Conservation (phyloP, 306 rosid genomes). For the Medicago truncatula region DNA sequence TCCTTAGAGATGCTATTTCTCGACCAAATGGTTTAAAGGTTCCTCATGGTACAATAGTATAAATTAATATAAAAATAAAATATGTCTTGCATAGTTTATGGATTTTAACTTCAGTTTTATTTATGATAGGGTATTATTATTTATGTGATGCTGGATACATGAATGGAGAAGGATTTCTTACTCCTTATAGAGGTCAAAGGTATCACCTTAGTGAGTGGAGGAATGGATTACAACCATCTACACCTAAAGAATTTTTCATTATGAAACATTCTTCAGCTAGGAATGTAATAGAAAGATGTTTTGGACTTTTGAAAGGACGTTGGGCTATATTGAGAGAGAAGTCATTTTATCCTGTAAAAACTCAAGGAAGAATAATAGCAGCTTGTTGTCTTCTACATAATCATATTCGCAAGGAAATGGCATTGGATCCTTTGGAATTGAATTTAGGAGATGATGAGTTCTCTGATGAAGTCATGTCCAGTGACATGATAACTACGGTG, state of each 20-base stretch:
- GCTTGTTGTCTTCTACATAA: not conserved
- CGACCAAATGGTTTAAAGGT: conserved; percentile 1
- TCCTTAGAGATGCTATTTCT: conserved; percentile 5
- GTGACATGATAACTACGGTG: not conserved
- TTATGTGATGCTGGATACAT: not conserved
- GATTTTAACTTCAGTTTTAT: too few relatives aligned
- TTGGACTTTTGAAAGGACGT: conserved; percentile 10
- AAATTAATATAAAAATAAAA: too few relatives aligned
- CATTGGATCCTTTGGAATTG: not conserved
- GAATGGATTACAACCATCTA: not conserved
- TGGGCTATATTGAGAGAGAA: conserved; percentile 2
- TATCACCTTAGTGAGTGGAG: conserved; percentile 1
- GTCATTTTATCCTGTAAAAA: not conserved
- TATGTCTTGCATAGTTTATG: too few relatives aligned
- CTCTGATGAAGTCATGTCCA: not conserved
- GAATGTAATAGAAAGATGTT: conserved; percentile 12
- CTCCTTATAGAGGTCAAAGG: not conserved
- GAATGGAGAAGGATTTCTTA: not conserved
- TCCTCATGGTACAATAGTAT: conserved; percentile 1
- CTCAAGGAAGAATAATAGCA: conserved; percentile 1
- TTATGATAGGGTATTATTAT: too few relatives aligned
- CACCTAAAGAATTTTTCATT: conserved; percentile 3
- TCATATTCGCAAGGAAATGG: too few relatives aligned
- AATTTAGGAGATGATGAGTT: not conserved
- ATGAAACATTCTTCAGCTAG: conserved; percentile 19